These are phyloP conservation scores for Acorus calamus DNA, from an alignment of 106 monocot genomes.

Conservation along the genomic window DNA sequence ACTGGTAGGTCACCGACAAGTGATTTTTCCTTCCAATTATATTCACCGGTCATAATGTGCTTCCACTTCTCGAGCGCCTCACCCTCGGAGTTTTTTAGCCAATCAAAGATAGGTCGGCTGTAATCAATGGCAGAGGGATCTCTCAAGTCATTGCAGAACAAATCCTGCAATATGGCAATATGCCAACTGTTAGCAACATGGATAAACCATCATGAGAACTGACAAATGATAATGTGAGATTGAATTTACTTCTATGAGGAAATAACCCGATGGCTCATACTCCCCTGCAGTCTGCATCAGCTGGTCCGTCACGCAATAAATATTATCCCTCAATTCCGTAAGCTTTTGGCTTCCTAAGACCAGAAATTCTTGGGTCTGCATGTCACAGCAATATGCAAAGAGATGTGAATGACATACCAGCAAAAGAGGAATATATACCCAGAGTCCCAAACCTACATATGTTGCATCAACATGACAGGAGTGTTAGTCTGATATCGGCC, in stretches of 20 bases:
- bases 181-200: no score
- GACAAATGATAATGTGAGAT: neutral
- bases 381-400: neutral
- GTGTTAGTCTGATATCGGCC: no score
- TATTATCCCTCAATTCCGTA: conserved; percentile 76
- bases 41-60: conserved; percentile 54
- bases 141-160: conserved; percentile 75
- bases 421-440: no score
- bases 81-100: conserved; percentile 48
- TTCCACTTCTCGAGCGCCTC: conserved; percentile 82
- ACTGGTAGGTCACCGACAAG: conserved; percentile 43
- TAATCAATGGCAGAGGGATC: conserved; percentile 61
- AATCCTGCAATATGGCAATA: conserved; percentile 36
- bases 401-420: no score
- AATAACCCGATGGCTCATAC: conserved; percentile 78
- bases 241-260: conserved; percentile 71
- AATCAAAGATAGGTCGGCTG: conserved; percentile 67
- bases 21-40: conserved; percentile 62
- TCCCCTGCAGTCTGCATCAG: conserved; percentile 58
- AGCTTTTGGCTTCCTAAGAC: conserved; percentile 70
- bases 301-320: conserved; percentile 73
- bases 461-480: no score
- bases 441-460: no score
- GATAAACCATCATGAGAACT: neutral
- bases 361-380: conserved; percentile 85